Conservation (phyloP, 2,329 filamentous ascomycete species). For the Claviceps quebecensis region DNA sequence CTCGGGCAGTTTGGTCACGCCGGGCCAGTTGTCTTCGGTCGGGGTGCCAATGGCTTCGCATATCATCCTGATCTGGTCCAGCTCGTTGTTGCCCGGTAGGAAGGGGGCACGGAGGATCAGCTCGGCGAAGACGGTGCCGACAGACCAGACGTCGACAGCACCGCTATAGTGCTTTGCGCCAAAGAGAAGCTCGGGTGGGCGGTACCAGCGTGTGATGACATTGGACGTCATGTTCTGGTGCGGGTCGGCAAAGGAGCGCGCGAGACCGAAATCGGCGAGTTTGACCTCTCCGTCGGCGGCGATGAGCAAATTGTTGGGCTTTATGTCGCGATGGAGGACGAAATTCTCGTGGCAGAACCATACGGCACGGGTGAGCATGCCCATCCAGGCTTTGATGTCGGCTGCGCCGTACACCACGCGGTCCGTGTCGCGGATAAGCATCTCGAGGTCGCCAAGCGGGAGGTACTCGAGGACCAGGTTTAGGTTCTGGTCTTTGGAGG, state of each 20-base stretch:
- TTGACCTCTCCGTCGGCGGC: constrained; percentile 88
- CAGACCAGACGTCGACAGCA: constrained; percentile 86
- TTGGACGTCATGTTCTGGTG: constrained; percentile 80
- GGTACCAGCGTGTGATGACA: constrained; percentile 95
- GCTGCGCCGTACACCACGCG: constrained; percentile 68
- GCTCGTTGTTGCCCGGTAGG: constrained; percentile 68
- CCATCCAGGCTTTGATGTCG: constrained; percentile 98
- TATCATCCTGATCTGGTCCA: constrained; percentile 76
- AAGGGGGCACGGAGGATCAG: constrained; percentile 72
- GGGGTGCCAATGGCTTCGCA: constrained; percentile 79
- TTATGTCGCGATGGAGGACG: constrained; percentile 93
- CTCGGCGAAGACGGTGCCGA: constrained; percentile 87
- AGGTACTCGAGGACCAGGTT: constrained; percentile 92
- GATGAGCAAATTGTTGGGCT: constrained; percentile 95
- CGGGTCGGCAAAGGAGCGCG: constrained; percentile 77
- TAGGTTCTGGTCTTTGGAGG: constrained; percentile 89
- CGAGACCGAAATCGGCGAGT: constrained; percentile 93
- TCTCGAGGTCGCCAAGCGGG: constrained; percentile 85
- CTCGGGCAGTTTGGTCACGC: constrained; percentile 64
- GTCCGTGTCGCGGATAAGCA: constrained; percentile 76
- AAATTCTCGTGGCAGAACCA: constrained; percentile 97
- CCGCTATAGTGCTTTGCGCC: constrained; percentile 81
- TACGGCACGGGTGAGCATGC: constrained; percentile 82
- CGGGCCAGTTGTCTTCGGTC: constrained; percentile 90
- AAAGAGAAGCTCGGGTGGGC: constrained; percentile 85